Evolutionary conservation across 305 asterid species (phyloP).

Genomic region (Plantago lanceolata): DNA sequence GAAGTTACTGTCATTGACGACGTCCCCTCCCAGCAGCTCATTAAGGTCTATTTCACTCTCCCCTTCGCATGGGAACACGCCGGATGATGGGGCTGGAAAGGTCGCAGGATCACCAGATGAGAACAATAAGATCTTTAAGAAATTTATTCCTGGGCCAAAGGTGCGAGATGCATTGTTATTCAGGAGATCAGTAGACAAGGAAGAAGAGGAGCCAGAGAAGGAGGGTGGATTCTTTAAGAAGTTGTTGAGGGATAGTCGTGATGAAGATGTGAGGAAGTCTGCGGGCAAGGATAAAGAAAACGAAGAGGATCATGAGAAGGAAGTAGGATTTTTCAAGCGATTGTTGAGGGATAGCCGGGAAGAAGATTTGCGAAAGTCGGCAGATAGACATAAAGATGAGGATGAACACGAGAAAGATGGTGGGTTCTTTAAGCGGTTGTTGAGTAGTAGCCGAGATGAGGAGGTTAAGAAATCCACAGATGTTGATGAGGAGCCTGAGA

Average conservation of each 20-base stretch:
- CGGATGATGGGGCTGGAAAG: constrained; percentile 52
- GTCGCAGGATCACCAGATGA: constrained; percentile 53
- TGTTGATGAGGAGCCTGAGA: constrained; percentile 48
- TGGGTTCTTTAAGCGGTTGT: constrained; percentile 69
- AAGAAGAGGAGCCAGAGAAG: constrained; percentile 66
- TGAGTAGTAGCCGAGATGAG: constrained; percentile 63
- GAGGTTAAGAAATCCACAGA: constrained; percentile 46
- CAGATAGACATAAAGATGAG: constrained; percentile 46
- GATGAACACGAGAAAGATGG: constrained; percentile 61
- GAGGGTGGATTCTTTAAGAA: constrained; percentile 71
- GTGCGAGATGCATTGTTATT: constrained; percentile 68
- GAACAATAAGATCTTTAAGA: constrained; percentile 66
- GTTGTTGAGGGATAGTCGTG: constrained; percentile 67
- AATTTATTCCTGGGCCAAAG: constrained; percentile 70
- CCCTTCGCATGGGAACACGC: constrained; percentile 49
- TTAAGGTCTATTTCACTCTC: constrained; percentile 50
- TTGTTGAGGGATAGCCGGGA: constrained; percentile 67
- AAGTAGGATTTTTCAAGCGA: constrained; percentile 74
- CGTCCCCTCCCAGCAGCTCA: constrained; percentile 55
- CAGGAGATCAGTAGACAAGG: constrained; percentile 74
- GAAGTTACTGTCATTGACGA: constrained; percentile 62
- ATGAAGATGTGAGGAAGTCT: constrained; percentile 50
- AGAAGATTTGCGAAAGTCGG: constrained; percentile 48
- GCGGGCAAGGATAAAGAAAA: constrained; percentile 52
- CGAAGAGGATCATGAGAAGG: constrained; percentile 57